phyloP scores from a whole-genome alignment of 2,329 filamentous ascomycete species.

The Epichloe sibirici region DNA sequence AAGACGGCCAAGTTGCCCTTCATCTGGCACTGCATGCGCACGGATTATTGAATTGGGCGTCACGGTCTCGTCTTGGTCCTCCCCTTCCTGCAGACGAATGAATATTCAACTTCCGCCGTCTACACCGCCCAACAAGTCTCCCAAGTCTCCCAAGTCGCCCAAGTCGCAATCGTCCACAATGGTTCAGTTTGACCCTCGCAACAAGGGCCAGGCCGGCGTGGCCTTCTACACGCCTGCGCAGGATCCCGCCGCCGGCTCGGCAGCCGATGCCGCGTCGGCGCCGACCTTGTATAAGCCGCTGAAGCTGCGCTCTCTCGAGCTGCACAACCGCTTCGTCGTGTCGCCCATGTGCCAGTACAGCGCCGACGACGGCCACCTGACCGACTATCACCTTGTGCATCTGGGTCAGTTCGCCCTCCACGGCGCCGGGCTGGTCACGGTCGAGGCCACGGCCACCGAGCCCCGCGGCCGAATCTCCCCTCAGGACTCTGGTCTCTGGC shows the following conservation, averaged over 20 bases:
- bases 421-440: conserved; percentile 59
- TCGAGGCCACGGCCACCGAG: conserved; percentile 68
- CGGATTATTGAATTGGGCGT: no score
- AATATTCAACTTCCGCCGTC: background rate
- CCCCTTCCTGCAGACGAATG: no score
- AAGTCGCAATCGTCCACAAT: background rate
- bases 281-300: background rate
- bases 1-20: no score
- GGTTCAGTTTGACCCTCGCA: conserved; percentile 12
- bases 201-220: conserved; percentile 30
- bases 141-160: no score
- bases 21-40: no score
- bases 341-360: conserved; percentile 1
- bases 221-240: conserved; percentile 45
- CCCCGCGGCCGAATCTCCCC: conserved; percentile 74
- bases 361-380: conserved; percentile 1
- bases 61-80: no score
- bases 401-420: conserved; percentile 66
- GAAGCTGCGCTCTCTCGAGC: background rate
- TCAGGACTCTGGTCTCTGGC: conserved; percentile 69
- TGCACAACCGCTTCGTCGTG: conserved; percentile 1
- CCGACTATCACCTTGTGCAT: conserved; percentile 54
- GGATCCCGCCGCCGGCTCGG: conserved; percentile 30
- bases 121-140: background rate
- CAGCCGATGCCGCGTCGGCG: background rate